These are phyloP conservation scores for Lepidium didymum DNA, from an alignment of 345 rosid genomes.

Conservation along the genomic window DNA sequence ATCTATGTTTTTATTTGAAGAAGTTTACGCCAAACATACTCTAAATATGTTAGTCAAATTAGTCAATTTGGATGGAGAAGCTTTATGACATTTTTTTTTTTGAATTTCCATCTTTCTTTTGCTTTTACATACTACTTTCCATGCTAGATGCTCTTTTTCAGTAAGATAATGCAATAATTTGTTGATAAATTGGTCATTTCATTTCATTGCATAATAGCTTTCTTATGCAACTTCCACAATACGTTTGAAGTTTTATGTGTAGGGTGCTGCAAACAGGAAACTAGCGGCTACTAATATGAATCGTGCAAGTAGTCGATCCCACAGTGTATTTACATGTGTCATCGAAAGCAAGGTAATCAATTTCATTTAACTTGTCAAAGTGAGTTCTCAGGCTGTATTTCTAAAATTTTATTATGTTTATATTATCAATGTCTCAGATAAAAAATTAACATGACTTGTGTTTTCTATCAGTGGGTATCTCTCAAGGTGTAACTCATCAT, in stretches of 20 bases:
- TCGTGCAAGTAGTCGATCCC: slow-evolving; percentile 97
- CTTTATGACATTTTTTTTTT: background rate
- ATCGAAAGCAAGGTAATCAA: slow-evolving; percentile 82
- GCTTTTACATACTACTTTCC: background rate
- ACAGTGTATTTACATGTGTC: slow-evolving; percentile 92
- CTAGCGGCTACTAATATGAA: slow-evolving; percentile 99
- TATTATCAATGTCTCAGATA: background rate
- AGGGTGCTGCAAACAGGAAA: slow-evolving; percentile 97
- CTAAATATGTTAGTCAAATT: background rate
- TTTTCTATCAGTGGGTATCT: slow-evolving; percentile 75
- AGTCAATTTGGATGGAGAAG: background rate
- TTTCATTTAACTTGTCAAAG: background rate
- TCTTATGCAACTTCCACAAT: background rate
- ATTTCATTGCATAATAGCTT: background rate
- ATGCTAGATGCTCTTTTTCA: background rate
- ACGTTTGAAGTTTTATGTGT: slow-evolving; percentile 7
- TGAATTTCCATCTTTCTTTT: background rate
- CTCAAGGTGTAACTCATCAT: slow-evolving; percentile 91
- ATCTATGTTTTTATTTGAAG: background rate
- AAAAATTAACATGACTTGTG: background rate
- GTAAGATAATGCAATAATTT: background rate
- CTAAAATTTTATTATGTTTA: background rate
- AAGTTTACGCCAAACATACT: background rate
- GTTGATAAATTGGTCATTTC: background rate
- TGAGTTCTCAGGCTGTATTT: background rate